Percentiles rank a stretch among this genome's conserved stretches.
Conservation (phyloP, 2,329 filamentous ascomycete species). For the Hypoxylon sp. region DNA sequence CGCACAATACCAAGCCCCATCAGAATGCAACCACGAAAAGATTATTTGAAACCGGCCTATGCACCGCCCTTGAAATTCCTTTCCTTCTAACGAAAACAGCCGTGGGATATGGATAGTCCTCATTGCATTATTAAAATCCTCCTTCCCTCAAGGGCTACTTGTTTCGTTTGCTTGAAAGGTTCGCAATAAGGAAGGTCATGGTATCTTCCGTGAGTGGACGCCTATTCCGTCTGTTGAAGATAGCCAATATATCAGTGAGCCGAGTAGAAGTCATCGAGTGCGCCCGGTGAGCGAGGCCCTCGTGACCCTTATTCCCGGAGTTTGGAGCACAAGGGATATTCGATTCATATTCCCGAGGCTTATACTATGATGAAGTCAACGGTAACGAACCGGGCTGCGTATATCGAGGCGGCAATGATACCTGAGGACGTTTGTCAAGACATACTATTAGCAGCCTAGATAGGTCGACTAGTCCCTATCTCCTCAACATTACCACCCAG, state of each 20-base stretch:
- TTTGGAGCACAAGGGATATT: slow-evolving; percentile 6
- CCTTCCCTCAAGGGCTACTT: slow-evolving; percentile 9
- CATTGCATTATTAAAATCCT: slow-evolving; percentile 26
- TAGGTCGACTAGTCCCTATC: slow-evolving; percentile 26
- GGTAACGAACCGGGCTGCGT: slow-evolving; percentile 5
- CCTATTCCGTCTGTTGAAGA: slow-evolving; percentile 5
- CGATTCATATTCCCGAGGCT: slow-evolving; percentile 13
- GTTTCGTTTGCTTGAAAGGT: slow-evolving; percentile 27
- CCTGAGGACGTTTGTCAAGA: slow-evolving; percentile 20
- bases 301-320: slow-evolving; percentile 16
- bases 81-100: slow-evolving; percentile 17
- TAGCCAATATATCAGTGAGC: slow-evolving; percentile 26
- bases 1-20: slow-evolving; percentile 27
- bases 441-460: slow-evolving; percentile 11
- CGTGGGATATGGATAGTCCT: slow-evolving; percentile 11
- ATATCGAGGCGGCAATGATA: slow-evolving; percentile 11
- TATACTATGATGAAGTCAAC: slow-evolving; percentile 34
- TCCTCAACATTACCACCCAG: slow-evolving; percentile 18
- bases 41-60: slow-evolving; percentile 37
- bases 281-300: slow-evolving; percentile 12
- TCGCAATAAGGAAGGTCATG: slow-evolving; percentile 16
- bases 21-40: slow-evolving; percentile 23
- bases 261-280: slow-evolving; percentile 20
- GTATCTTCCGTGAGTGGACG: slow-evolving; percentile 14
- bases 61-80: slow-evolving; percentile 20